Base-by-base conservation (phyloP, 2,329 filamentous ascomycete genomes). In the Fusarium protoensiforme region DNA sequence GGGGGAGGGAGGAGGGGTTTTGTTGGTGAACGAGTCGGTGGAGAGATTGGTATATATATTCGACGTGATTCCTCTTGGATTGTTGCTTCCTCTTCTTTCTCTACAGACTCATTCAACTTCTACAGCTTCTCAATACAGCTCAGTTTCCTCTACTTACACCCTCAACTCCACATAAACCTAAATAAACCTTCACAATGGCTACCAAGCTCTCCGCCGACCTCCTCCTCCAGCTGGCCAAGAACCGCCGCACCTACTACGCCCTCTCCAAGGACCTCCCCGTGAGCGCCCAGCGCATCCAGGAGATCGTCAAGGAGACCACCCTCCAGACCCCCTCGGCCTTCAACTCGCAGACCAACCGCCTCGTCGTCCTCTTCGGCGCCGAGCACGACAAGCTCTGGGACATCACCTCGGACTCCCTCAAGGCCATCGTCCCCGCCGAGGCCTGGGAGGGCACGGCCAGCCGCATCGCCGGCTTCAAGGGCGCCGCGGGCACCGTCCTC, bases 371-470 rank as follows among this genome's bases (percentile, higher is more conserved):
- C 63, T 88, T 96, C 79, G 92, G 93, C 78, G 89, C 89, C 71
- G 93, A 98, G 83, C 95, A 98, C 86, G 91, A 95, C 78, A 92
- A 93, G 85, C 90, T 97, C 77, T 98, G 95, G 96, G 92, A 94
- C 81, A 87, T 94, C 68, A 88, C 91, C 64, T 83, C 86, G 69
- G 90, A 92, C 20, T 69, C 78, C 43, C 79, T 84, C 69, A 78
- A 78, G 66, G 73, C 72, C 70, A 88, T 95, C 67, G 91, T 96
- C 27, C 90, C 93, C 33, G 86, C 83, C 5, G 92, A 92, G 18
- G 80, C 85, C 71, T 95, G 89, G 86, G 84, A 90, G 80, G 62
- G 81, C 73, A 93, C 85, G 16, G 78, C 73, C 64, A 72, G 77
- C 75, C 83, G 83, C 78, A 79, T 87, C 70, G 81, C 78, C 74